Evolutionary conservation across 2,329 filamentous ascomycete genomes (phyloP), one percentile per base, ranked within the genome.

Genomic region (Aspergillus costaricaensis): DNA sequence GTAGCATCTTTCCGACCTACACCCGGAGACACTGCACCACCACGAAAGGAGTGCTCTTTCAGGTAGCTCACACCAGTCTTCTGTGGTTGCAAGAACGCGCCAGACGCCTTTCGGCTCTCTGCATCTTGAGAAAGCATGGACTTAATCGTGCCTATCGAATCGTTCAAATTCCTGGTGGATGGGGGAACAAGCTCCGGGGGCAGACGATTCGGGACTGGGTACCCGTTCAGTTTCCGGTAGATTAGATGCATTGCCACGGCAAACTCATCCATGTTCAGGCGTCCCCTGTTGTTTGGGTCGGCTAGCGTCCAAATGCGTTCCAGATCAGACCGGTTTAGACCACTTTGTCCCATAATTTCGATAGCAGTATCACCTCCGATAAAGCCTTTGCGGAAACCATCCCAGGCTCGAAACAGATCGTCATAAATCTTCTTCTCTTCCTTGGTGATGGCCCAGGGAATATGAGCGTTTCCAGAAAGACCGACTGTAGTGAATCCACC

Each of bases 201-300:
- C 10, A 99, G 83, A 48, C 89, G 88, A 70, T 88, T 91, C 15
- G 95, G 95, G 32, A 98, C 84, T 1, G 94, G 93, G 72, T 98
- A 98, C 38, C 94, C 94, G 70, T 99, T 98, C 56, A 99, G 84
- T 74, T 96, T 96, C 69, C 95, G 86, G 80, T 99, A 99, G 70
- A 99, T 99, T 78, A 99, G 81, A 83, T 99, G 95, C 95, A 99
- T 99, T 9, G 93, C 92, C 55, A 99, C 94, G 8, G 95, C 93
- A 73, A 99, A 99, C 73, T 99, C 95, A 74, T 99, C 95, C 71
- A 98, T 86, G 70, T 99, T 93, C 30, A 99, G 84, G 58, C 93
- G 90, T 17, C 95, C 95, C 75, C 95, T 95, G 77, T 99, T 97
- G 65, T 93, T 90, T 32, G 93, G 90, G 74, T 99, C 95, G 3